These are phyloP conservation scores for Alternaria postmessia DNA, from an alignment of 2,329 filamentous ascomycete species.

Conservation along the genomic window DNA sequence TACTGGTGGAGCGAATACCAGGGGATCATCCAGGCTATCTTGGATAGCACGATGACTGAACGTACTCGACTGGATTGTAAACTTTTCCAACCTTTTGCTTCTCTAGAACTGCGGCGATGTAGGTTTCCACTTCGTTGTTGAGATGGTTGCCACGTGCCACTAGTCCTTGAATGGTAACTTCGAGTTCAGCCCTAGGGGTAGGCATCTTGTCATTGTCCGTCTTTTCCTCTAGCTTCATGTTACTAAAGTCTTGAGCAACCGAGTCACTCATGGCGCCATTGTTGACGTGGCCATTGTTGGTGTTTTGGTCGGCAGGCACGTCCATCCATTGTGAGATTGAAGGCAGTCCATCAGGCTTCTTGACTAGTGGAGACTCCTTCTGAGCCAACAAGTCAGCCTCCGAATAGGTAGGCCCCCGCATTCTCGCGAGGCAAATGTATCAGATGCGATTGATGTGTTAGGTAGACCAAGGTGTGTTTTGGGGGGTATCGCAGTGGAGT, in stretches of 20 bases:
- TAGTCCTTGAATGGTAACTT: slow-evolving; percentile 42
- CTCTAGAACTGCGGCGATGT: slow-evolving; percentile 45
- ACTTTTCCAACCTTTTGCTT: slow-evolving; percentile 44
- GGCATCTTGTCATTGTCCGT: slow-evolving; percentile 7
- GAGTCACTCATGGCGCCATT: slow-evolving; percentile 27
- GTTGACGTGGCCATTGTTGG: slow-evolving; percentile 17
- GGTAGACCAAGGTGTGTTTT: neutral
- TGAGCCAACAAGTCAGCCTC: slow-evolving; percentile 78
- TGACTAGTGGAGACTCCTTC: slow-evolving; percentile 81
- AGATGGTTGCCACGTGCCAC: slow-evolving; percentile 50
- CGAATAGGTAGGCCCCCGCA: slow-evolving; percentile 65
- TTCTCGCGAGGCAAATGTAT: slow-evolving; percentile 21
- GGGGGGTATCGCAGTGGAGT: neutral
- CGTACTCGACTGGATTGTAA: slow-evolving; percentile 48
- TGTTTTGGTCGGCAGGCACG: slow-evolving; percentile 57
- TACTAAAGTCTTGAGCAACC: slow-evolving; percentile 17
- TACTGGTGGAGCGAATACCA: neutral
- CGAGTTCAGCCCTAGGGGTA: slow-evolving; percentile 24
- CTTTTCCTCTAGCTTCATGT: slow-evolving; percentile 21
- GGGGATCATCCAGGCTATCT: neutral
- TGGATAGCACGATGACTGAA: neutral
- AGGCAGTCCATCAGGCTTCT: slow-evolving; percentile 80
- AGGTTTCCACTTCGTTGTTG: slow-evolving; percentile 53
- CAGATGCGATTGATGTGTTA: neutral
- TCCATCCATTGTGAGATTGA: slow-evolving; percentile 97